A percentile compares a stretch with the other conserved stretches of the same genome.
Conservation (phyloP, 345 rosid genomes). For the Rhizophora mangle region DNA sequence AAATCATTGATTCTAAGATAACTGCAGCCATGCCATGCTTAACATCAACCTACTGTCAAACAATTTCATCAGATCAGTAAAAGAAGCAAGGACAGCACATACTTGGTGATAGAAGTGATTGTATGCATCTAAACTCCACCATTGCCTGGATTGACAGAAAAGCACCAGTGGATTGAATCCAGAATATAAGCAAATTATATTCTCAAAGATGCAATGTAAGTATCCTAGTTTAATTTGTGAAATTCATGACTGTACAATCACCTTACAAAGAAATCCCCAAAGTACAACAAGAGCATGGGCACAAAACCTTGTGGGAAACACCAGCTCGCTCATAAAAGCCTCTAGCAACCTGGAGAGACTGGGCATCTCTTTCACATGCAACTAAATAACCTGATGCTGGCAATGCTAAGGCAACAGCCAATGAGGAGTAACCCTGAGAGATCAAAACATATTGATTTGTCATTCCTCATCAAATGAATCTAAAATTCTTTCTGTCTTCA, state of each 20-base stretch:
- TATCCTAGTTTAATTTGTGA: too few relatives aligned
- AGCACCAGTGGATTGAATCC: too few relatives aligned
- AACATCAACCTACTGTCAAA: constrained; percentile 51
- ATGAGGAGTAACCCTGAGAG: constrained; percentile 79
- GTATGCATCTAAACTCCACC: too few relatives aligned
- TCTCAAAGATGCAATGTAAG: background rate
- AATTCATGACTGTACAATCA: too few relatives aligned
- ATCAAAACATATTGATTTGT: background rate
- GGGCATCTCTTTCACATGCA: constrained; percentile 86
- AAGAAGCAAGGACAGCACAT: background rate
- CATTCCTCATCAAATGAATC: background rate
- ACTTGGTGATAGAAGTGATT: too few relatives aligned
- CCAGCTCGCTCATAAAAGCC: constrained; percentile 76
- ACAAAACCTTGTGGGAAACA: constrained; percentile 66
- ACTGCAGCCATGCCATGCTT: constrained; percentile 76
- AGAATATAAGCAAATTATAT: too few relatives aligned
- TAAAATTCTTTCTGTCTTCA: background rate
- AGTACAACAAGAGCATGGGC: background rate
- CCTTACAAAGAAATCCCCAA: background rate
- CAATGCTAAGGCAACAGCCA: constrained; percentile 79
- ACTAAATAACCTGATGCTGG: constrained; percentile 78
- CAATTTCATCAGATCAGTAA: constrained; percentile 8
- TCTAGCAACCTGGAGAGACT: constrained; percentile 68
- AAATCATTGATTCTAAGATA: constrained; percentile 55
- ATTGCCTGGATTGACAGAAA: too few relatives aligned